phyloP scores from a whole-genome alignment of 495 filamentous ascomycete species.

The Penicillium macrosclerotiorum region DNA sequence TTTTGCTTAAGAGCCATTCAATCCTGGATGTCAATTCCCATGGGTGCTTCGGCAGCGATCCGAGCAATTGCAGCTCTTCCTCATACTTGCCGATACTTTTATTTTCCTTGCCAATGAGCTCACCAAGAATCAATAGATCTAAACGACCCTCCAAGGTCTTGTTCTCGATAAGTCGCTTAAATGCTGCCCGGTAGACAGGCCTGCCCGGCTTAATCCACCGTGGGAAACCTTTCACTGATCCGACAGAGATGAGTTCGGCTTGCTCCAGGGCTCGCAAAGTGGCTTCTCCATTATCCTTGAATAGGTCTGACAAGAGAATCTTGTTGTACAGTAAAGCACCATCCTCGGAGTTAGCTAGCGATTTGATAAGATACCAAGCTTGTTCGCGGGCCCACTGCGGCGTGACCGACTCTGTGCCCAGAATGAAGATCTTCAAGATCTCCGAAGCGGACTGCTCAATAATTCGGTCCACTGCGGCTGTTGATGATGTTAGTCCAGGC shows the following conservation, averaged over 20 bases:
- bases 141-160: conserved; percentile 68
- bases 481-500: conserved; percentile 16
- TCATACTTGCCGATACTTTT: conserved; percentile 75
- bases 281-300: conserved; percentile 63
- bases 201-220: conserved; percentile 73
- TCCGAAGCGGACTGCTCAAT: conserved; percentile 83
- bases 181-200: conserved; percentile 85
- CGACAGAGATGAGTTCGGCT: conserved; percentile 81
- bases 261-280: conserved; percentile 78
- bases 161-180: conserved; percentile 67
- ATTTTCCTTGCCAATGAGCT: conserved; percentile 70
- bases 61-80: conserved; percentile 68
- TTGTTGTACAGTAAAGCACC: conserved; percentile 73
- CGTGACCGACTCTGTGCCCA: conserved; percentile 47
- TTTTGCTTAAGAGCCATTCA: conserved; percentile 69
- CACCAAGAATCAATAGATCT: conserved; percentile 65
- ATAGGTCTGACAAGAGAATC: conserved; percentile 71
- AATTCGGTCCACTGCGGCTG: conserved; percentile 82
- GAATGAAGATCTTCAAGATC: conserved; percentile 88
- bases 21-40: conserved; percentile 59
- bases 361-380: conserved; percentile 84
- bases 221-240: conserved; percentile 71
- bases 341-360: conserved; percentile 57
- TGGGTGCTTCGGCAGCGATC: conserved; percentile 60
- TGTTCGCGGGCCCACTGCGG: conserved; percentile 74